These are phyloP conservation scores for Cyclocybe aegerita DNA, from an alignment of 768 basidiomycete genomes.

Conservation along the genomic window DNA sequence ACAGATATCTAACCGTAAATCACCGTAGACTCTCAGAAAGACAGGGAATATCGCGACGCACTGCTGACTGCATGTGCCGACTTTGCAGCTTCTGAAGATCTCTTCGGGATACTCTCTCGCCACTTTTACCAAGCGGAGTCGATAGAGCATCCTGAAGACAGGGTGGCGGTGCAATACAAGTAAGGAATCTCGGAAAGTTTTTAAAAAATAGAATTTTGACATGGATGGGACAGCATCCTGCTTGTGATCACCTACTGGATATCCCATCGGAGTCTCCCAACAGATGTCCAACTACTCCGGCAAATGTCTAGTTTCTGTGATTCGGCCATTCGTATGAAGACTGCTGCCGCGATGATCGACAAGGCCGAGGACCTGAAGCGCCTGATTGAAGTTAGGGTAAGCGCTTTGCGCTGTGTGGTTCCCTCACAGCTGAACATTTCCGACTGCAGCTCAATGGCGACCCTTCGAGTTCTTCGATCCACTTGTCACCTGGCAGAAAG, in stretches of 20 bases:
- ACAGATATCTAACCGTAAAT: background rate
- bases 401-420: background rate
- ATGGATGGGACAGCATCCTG: constrained; percentile 27
- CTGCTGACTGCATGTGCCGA: constrained; percentile 41
- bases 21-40: constrained; percentile 27
- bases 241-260: constrained; percentile 37
- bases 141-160: constrained; percentile 23
- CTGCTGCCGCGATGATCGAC: constrained; percentile 30
- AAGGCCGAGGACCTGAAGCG: constrained; percentile 29
- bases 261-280: constrained; percentile 24
- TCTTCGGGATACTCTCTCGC: constrained; percentile 35
- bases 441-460: constrained; percentile 9
- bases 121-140: constrained; percentile 36
- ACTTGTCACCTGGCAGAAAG: constrained; percentile 22
- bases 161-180: constrained; percentile 34
- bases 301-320: constrained; percentile 37
- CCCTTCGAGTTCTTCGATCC: constrained; percentile 1
- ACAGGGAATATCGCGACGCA: constrained; percentile 37
- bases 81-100: constrained; percentile 39
- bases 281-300: constrained; percentile 29
- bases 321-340: constrained; percentile 24
- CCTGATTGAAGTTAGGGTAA: constrained; percentile 29
- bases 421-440: background rate
- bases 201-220: background rate
- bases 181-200: constrained; percentile 9